phyloP scores from a whole-genome alignment of 2,329 filamentous ascomycete genomes.

The Claviceps monticola region DNA sequence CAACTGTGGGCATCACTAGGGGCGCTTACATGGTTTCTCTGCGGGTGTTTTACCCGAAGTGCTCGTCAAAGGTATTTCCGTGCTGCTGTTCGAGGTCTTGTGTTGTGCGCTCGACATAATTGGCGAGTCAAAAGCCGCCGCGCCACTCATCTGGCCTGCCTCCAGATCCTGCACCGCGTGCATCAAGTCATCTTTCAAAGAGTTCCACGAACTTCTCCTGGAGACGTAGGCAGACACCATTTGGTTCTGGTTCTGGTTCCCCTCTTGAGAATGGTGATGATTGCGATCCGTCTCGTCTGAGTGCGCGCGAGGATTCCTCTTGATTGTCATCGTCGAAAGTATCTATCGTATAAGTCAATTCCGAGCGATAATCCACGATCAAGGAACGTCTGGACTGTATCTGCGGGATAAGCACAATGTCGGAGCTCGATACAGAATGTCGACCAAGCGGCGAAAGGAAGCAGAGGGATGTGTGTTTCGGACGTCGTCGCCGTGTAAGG shows the following conservation, averaged over 20 bases:
- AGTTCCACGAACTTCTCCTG: constrained; percentile 17
- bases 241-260: constrained; percentile 4
- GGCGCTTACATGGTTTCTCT: constrained; percentile 2
- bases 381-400: background rate
- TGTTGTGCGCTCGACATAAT: constrained; percentile 1
- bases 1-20: background rate
- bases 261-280: constrained; percentile 3
- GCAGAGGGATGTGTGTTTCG: background rate
- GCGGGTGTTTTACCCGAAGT: background rate
- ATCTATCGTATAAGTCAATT: background rate
- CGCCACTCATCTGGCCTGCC: constrained; percentile 10
- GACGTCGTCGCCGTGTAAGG: background rate
- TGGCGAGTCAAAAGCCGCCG: constrained; percentile 8
- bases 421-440: background rate
- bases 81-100: constrained; percentile 7
- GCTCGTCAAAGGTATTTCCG: constrained; percentile 3
- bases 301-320: constrained; percentile 12
- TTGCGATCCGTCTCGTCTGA: constrained; percentile 9
- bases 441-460: background rate
- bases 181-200: constrained; percentile 15
- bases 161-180: constrained; percentile 12
- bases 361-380: too few relatives aligned
- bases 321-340: constrained; percentile 10
- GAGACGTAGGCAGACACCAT: constrained; percentile 13
- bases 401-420: background rate